Evolutionary conservation across 2,329 filamentous ascomycete genomes (phyloP).

Genomic region (Penicillium sumatraense): DNA sequence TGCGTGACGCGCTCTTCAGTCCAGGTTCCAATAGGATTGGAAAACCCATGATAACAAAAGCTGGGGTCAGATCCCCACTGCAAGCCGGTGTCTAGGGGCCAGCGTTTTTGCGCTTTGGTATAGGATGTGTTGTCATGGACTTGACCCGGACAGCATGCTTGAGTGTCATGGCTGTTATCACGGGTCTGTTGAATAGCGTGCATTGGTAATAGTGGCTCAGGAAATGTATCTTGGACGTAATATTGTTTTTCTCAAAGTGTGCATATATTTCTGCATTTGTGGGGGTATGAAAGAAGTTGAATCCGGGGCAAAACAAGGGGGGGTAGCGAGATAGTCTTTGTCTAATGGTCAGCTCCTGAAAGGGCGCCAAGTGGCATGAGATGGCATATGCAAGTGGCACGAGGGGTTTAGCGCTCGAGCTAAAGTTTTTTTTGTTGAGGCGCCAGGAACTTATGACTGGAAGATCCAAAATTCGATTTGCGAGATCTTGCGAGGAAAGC

Average conservation of each 20-base stretch:
- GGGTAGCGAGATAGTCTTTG: not conserved
- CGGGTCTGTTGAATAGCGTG: not conserved
- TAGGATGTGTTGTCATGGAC: constrained; percentile 4
- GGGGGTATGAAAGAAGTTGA: not conserved
- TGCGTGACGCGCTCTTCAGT: constrained; percentile 25
- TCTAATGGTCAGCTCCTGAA: not conserved
- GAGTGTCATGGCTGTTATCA: not conserved
- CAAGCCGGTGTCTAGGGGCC: constrained; percentile 17
- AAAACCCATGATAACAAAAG: constrained; percentile 29
- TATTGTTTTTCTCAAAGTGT: not conserved
- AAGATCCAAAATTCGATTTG: constrained; percentile 3
- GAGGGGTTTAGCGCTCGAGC: not conserved
- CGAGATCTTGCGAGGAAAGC: constrained; percentile 12
- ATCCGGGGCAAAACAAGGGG: not conserved
- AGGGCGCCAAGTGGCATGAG: not conserved
- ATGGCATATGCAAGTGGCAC: constrained; percentile 1
- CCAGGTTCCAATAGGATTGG: constrained; percentile 25
- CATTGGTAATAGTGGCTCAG: not conserved
- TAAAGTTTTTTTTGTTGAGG: constrained; percentile 2
- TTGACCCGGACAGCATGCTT: constrained; percentile 6
- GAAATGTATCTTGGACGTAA: not conserved
- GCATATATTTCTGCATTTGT: constrained; percentile 5
- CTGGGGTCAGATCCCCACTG: constrained; percentile 30
- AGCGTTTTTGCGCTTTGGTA: not conserved
- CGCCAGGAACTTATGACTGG: not conserved